Conservation (phyloP, 139 green algal genomes). For the Closterium sp. region DNA sequence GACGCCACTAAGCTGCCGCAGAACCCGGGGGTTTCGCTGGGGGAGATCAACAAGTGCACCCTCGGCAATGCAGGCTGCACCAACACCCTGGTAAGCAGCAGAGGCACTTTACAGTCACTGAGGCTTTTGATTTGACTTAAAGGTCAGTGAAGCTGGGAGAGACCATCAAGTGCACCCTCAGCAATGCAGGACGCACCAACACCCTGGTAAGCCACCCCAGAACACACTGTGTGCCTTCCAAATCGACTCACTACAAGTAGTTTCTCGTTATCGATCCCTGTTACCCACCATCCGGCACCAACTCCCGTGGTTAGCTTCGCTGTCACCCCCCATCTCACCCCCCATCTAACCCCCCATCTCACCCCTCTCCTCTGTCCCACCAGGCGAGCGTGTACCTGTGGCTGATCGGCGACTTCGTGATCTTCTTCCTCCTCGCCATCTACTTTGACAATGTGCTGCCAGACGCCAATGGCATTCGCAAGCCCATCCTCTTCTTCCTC, state of each 20-base stretch:
- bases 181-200: too few relatives aligned
- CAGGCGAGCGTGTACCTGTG: constrained; percentile 24
- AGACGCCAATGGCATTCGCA: constrained; percentile 66
- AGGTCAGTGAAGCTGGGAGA: too few relatives aligned
- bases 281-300: too few relatives aligned
- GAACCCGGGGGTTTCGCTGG: constrained; percentile 15
- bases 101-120: neutral
- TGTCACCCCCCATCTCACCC: neutral
- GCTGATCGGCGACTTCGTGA: constrained; percentile 77
- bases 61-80: constrained; percentile 16
- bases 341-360: neutral
- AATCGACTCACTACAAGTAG: neutral
- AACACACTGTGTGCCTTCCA: neutral
- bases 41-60: constrained; percentile 11
- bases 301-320: too few relatives aligned
- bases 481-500: constrained; percentile 38
- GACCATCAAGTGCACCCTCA: too few relatives aligned
- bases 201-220: too few relatives aligned
- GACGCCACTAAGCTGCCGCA: constrained; percentile 34
- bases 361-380: neutral
- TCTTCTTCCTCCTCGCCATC: constrained; percentile 76
- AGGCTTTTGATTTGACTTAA: neutral
- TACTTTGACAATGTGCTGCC: constrained; percentile 90
- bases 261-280: too few relatives aligned
- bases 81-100: constrained; percentile 43